Evolutionary conservation across 805 yeast species (phyloP).

Genomic region (Yamadazyma sp.): DNA sequence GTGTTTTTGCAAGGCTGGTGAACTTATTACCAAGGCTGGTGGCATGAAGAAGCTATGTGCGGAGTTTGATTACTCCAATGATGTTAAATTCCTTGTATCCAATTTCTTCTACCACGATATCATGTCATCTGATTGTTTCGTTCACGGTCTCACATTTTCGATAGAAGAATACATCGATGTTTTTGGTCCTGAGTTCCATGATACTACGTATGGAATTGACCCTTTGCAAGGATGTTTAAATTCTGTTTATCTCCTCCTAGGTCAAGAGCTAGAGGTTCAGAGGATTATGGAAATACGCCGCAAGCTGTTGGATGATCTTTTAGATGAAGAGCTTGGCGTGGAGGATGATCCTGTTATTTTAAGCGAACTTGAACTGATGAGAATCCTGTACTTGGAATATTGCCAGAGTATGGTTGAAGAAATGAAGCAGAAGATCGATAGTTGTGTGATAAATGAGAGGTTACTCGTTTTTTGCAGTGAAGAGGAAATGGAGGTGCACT

Average conservation of each 20-base stretch:
- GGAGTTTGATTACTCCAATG: constrained; percentile 19
- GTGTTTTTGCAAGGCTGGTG: background rate
- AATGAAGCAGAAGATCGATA: background rate
- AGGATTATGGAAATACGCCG: constrained; percentile 1
- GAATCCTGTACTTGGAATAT: constrained; percentile 2
- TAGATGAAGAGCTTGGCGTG: background rate
- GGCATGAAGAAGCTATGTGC: constrained; percentile 16
- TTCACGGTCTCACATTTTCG: constrained; percentile 17
- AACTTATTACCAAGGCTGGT: constrained; percentile 10
- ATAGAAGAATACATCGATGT: constrained; percentile 16
- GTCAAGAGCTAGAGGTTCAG: constrained; percentile 13
- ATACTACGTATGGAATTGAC: constrained; percentile 21
- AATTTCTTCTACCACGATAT: constrained; percentile 23
- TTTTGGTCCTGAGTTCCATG: constrained; percentile 14
- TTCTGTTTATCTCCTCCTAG: constrained; percentile 20
- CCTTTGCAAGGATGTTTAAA: constrained; percentile 23
- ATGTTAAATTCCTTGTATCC: constrained; percentile 19
- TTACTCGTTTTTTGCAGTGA: background rate
- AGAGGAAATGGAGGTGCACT: constrained; percentile 4
- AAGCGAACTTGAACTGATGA: constrained; percentile 2
- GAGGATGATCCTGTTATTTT: background rate
- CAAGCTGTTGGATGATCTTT: background rate
- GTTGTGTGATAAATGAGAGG: background rate
- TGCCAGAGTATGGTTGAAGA: background rate
- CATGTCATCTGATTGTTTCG: constrained; percentile 16